phyloP scores from a whole-genome alignment of 2,329 filamentous ascomycete genomes.

The Neurospora sp. region DNA sequence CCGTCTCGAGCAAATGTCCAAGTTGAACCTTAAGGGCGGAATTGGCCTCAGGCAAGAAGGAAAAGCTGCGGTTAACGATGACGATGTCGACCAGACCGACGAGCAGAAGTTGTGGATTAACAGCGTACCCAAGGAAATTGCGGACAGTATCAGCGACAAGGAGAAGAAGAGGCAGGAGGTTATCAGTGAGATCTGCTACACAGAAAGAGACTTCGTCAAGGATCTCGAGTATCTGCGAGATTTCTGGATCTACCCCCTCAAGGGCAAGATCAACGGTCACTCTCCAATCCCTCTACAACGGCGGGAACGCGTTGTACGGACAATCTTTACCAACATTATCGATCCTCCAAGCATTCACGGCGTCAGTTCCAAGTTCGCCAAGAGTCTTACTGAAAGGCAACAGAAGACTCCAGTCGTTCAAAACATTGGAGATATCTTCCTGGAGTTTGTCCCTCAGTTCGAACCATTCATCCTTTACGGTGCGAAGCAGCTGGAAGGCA shows the following conservation, averaged over 20 bases:
- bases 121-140: slow-evolving; percentile 89
- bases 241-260: slow-evolving; percentile 94
- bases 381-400: slow-evolving; percentile 80
- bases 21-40: slow-evolving; percentile 86
- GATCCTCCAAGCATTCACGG: slow-evolving; percentile 73
- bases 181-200: slow-evolving; percentile 98
- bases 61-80: slow-evolving; percentile 55
- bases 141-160: slow-evolving; percentile 76
- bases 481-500: slow-evolving; percentile 89
- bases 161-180: slow-evolving; percentile 98
- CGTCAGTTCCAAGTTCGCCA: slow-evolving; percentile 82
- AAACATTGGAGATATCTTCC: slow-evolving; percentile 87
- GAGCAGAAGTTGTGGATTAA: slow-evolving; percentile 99
- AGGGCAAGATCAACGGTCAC: slow-evolving; percentile 47
- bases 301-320: slow-evolving; percentile 83
- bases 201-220: slow-evolving; percentile 96
- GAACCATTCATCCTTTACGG: slow-evolving; percentile 95
- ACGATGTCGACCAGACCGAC: slow-evolving; percentile 73
- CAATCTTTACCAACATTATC: slow-evolving; percentile 91
- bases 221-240: slow-evolving; percentile 94
- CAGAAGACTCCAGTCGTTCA: slow-evolving; percentile 83
- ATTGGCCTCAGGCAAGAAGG: slow-evolving; percentile 67
- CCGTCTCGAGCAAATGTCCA: slow-evolving; percentile 86
- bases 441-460: slow-evolving; percentile 85
- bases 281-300: slow-evolving; percentile 85